Percentiles rank a stretch among this genome's conserved stretches.
phyloP scores from a whole-genome alignment of 192 early-diverging fungal species.

The Cladochytrium replicatum region DNA sequence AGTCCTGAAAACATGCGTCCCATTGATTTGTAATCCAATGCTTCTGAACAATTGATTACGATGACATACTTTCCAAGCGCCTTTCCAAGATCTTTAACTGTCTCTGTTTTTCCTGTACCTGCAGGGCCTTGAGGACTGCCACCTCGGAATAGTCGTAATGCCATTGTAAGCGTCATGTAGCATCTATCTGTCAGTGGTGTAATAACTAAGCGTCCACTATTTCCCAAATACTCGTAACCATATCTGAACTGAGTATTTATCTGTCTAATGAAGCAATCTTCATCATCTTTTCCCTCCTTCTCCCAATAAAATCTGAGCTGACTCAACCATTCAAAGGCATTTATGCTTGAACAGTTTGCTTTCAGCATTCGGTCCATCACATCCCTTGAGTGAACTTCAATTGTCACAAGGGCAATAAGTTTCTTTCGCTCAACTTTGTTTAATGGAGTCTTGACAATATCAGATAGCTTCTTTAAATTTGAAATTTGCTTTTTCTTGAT shows the following conservation, averaged over 20 bases:
- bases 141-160: slow-evolving; percentile 41
- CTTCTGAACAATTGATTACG: slow-evolving; percentile 52
- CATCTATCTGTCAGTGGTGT: slow-evolving; percentile 52
- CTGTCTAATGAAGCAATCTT: slow-evolving; percentile 52
- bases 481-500: slow-evolving; percentile 52
- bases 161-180: slow-evolving; percentile 52
- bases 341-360: slow-evolving; percentile 34
- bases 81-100: slow-evolving; percentile 52
- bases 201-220: slow-evolving; percentile 48
- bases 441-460: slow-evolving; percentile 39
- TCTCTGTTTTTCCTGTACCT: slow-evolving; percentile 58
- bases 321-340: slow-evolving; percentile 49
- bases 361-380: slow-evolving; percentile 49
- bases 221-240: slow-evolving; percentile 51
- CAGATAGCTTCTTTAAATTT: slow-evolving; percentile 42
- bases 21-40: slow-evolving; percentile 51
- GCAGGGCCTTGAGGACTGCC: slow-evolving; percentile 48
- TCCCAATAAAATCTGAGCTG: slow-evolving; percentile 57
- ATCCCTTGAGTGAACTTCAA: slow-evolving; percentile 53
- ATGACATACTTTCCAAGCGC: slow-evolving; percentile 50
- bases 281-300: slow-evolving; percentile 47
- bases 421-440: slow-evolving; percentile 53
- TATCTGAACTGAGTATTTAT: slow-evolving; percentile 52
- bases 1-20: slow-evolving; percentile 52
- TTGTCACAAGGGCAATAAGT: slow-evolving; percentile 48